phyloP scores from a whole-genome alignment of 106 monocot species.

The Acorus gramineus region DNA sequence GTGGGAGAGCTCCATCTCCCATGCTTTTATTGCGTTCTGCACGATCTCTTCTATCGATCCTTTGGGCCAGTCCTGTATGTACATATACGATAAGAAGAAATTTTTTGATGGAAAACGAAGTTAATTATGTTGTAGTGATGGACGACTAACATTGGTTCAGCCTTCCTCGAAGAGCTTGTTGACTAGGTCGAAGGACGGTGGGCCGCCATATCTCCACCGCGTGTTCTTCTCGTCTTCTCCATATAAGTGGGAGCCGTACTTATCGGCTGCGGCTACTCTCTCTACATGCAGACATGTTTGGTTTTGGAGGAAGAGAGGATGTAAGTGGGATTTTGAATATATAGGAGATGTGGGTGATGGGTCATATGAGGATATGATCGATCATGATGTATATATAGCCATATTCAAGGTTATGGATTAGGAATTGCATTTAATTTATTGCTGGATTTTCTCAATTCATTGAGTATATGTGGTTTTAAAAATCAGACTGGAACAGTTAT shows the following conservation, averaged over 20 bases:
- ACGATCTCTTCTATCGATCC: conserved; percentile 70
- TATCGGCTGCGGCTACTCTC: conserved; percentile 7
- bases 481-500: no score
- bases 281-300: no score
- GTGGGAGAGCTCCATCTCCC: conserved; percentile 85
- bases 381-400: no score
- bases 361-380: conserved; percentile 9
- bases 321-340: no score
- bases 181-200: conserved; percentile 44
- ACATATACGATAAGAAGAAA: background rate
- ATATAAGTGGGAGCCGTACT: conserved; percentile 29
- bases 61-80: conserved; percentile 45
- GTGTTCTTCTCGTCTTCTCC: conserved; percentile 49
- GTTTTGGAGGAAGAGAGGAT: no score
- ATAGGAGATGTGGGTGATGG: background rate
- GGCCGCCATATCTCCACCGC: conserved; percentile 37
- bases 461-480: no score
- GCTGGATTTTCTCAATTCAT: no score
- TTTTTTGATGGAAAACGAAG: background rate
- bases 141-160: conserved; percentile 19
- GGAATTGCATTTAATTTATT: no score
- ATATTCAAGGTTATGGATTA: no score
- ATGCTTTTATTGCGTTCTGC: conserved; percentile 72
- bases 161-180: conserved; percentile 54
- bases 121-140: background rate